phyloP scores from a whole-genome alignment of 306 rosid genomes.

The Fagus crenata region DNA sequence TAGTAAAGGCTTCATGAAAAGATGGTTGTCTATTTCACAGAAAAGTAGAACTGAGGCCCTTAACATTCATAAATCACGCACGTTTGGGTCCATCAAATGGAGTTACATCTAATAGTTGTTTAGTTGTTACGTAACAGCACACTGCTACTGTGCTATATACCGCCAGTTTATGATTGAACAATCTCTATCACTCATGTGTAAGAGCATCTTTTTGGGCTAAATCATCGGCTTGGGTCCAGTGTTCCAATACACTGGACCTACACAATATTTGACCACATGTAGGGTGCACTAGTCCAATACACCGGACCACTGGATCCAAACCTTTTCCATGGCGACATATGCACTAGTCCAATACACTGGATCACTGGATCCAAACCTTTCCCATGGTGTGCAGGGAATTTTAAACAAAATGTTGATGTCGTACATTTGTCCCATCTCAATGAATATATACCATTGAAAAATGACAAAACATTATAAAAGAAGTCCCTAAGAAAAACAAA shows the following conservation, averaged over 20 bases:
- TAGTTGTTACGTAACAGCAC: not conserved
- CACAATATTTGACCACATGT: no score
- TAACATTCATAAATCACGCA: no score
- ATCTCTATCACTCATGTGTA: not conserved
- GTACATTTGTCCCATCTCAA: not conserved
- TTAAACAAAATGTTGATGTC: not conserved
- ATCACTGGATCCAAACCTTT: no score
- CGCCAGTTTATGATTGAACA: not conserved
- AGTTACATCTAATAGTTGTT: not conserved
- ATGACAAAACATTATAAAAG: not conserved
- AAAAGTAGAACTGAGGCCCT: not conserved
- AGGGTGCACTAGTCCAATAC: no score
- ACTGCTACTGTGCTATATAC: not conserved
- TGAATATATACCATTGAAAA: not conserved
- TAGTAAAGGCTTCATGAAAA: not conserved
- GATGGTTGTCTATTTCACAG: not conserved
- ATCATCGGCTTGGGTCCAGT: no score
- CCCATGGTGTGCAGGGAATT: not conserved
- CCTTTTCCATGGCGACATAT: no score
- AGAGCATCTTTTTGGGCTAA: not conserved
- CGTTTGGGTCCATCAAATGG: no score
- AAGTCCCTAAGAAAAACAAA: no score
- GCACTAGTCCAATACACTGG: no score
- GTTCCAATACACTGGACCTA: no score
- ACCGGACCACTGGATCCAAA: no score